These are phyloP conservation scores for Hyaloscypha hepaticicola DNA, from an alignment of 495 filamentous ascomycete genomes.

Conservation along the genomic window DNA sequence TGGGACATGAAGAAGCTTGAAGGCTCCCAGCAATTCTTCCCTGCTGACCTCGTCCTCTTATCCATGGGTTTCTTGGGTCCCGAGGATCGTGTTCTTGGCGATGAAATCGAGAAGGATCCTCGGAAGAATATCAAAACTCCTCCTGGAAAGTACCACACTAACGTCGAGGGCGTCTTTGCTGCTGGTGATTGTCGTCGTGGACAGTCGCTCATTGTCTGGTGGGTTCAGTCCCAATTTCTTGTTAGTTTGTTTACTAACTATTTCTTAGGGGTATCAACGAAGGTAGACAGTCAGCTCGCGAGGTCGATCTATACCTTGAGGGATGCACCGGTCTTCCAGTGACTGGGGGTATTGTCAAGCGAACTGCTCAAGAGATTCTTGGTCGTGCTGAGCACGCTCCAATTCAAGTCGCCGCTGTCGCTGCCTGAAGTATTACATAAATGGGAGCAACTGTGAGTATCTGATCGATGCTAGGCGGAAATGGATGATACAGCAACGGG, in stretches of 20 bases:
- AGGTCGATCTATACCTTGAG: slow-evolving; percentile 89
- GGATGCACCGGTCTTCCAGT: slow-evolving; percentile 80
- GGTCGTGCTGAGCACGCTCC: slow-evolving; percentile 33
- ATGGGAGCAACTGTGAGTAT: neutral
- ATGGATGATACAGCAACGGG: neutral
- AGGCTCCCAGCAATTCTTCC: slow-evolving; percentile 94
- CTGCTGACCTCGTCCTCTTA: slow-evolving; percentile 90
- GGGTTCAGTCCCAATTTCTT: slow-evolving; percentile 40
- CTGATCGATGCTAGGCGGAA: neutral
- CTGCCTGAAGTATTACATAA: slow-evolving; percentile 16
- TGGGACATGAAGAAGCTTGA: slow-evolving; percentile 99
- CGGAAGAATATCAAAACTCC: slow-evolving; percentile 98
- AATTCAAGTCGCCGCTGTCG: slow-evolving; percentile 34
- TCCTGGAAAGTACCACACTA: slow-evolving; percentile 85
- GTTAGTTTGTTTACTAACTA: slow-evolving; percentile 8
- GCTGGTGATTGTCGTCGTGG: slow-evolving; percentile 96
- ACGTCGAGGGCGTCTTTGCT: slow-evolving; percentile 86
- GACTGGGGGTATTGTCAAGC: slow-evolving; percentile 92
- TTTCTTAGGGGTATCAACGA: slow-evolving; percentile 90
- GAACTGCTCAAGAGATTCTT: slow-evolving; percentile 67
- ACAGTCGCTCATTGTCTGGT: slow-evolving; percentile 98
- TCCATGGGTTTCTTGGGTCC: slow-evolving; percentile 99
- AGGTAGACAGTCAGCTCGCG: slow-evolving; percentile 88
- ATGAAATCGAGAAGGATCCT: slow-evolving; percentile 84
- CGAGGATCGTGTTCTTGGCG: slow-evolving; percentile 84